Evolutionary conservation across 2,329 filamentous ascomycete genomes (phyloP).

Genomic region (Alternaria alternata): DNA sequence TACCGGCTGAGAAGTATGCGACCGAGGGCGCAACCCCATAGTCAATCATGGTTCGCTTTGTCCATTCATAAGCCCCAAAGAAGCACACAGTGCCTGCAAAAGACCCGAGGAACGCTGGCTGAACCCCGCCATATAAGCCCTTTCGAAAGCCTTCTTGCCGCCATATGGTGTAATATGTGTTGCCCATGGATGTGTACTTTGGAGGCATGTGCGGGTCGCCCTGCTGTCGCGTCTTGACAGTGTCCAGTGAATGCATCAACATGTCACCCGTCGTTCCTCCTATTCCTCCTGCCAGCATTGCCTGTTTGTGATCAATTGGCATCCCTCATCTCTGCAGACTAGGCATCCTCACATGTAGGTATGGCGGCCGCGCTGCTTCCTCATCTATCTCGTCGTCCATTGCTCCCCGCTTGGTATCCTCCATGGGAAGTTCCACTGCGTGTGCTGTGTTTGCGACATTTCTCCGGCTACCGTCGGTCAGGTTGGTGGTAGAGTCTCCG

Average conservation of each 20-base stretch:
- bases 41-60: constrained; percentile 89
- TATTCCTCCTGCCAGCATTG: constrained; percentile 93
- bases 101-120: constrained; percentile 88
- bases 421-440: constrained; percentile 29
- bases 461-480: constrained; percentile 50
- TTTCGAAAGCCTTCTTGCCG: constrained; percentile 87
- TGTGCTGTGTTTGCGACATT: constrained; percentile 34
- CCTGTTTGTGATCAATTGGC: constrained; percentile 60
- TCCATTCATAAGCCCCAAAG: constrained; percentile 96
- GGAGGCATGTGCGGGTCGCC: constrained; percentile 92
- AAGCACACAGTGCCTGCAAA: constrained; percentile 95
- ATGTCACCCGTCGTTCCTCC: constrained; percentile 95
- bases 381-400: constrained; percentile 46
- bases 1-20: constrained; percentile 86
- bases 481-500: constrained; percentile 40
- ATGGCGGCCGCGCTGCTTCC: constrained; percentile 57
- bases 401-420: constrained; percentile 25
- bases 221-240: constrained; percentile 97
- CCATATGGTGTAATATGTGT: constrained; percentile 91
- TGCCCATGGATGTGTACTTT: constrained; percentile 88
- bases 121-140: constrained; percentile 92
- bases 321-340: constrained; percentile 9
- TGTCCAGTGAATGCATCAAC: constrained; percentile 98
- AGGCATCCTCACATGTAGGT: constrained; percentile 54
- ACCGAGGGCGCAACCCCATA: constrained; percentile 80